Evolutionary conservation across 495 filamentous ascomycete species (phyloP).

Genomic region (Penicillium canescens): DNA sequence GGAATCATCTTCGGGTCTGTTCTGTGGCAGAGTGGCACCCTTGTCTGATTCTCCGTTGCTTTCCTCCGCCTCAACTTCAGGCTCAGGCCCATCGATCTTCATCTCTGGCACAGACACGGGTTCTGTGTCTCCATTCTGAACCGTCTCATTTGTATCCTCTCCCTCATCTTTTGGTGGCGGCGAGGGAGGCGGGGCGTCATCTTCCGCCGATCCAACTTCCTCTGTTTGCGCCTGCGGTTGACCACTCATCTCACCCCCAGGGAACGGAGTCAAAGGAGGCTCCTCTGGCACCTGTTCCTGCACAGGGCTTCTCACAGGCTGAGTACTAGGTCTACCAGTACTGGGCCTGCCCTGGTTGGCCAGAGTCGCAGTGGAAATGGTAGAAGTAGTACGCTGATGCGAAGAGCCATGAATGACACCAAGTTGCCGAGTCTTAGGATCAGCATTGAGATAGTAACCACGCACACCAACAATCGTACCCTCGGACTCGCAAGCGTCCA

Average conservation of each 20-base stretch:
- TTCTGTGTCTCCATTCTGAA: constrained; percentile 23
- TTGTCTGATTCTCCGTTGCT: constrained; percentile 12
- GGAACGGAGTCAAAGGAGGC: constrained; percentile 46
- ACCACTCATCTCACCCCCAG: constrained; percentile 34
- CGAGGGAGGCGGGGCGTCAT: constrained; percentile 27
- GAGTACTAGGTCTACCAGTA: constrained; percentile 14
- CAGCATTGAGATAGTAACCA: constrained; percentile 92
- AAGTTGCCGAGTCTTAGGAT: constrained; percentile 63
- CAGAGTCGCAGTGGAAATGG: constrained; percentile 24
- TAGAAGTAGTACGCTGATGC: constrained; percentile 45
- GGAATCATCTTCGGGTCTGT: constrained; percentile 24
- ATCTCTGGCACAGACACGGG: constrained; percentile 6
- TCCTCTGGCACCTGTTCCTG: constrained; percentile 28
- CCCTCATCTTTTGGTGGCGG: constrained; percentile 42
- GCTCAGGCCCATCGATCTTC: constrained; percentile 9
- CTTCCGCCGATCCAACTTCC: constrained; percentile 31
- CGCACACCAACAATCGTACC: constrained; percentile 92
- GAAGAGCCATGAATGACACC: constrained; percentile 45
- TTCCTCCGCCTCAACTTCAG: constrained; percentile 9
- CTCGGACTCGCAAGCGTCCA: constrained; percentile 89
- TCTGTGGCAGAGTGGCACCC: constrained; percentile 26
- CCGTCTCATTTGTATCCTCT: constrained; percentile 13
- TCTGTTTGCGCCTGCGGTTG: constrained; percentile 29
- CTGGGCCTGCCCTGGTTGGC: constrained; percentile 29
- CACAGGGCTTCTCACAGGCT: constrained; percentile 18